phyloP scores from a whole-genome alignment of 306 rosid genomes.

The Vigna radiata region DNA sequence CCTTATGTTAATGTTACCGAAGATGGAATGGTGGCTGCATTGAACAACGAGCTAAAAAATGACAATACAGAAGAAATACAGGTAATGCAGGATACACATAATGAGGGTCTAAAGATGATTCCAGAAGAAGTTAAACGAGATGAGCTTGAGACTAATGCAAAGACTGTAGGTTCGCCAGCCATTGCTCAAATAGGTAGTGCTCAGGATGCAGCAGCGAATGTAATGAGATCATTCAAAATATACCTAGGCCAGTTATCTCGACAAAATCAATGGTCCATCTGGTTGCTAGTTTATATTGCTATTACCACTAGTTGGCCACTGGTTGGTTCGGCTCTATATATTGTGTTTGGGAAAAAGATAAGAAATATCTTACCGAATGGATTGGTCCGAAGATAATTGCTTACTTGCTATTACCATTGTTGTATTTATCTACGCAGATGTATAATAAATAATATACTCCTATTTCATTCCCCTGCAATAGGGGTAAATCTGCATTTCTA shows the following conservation, averaged over 20 bases:
- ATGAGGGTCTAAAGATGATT: slow-evolving; percentile 31
- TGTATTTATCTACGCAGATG: slow-evolving; percentile 35
- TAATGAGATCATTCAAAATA: slow-evolving; percentile 53
- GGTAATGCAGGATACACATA: slow-evolving; percentile 39
- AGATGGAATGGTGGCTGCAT: slow-evolving; percentile 89
- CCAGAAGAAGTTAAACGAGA: slow-evolving; percentile 40
- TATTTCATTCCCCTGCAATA: slow-evolving; percentile 15
- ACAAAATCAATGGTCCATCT: slow-evolving; percentile 63
- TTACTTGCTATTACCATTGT: slow-evolving; percentile 26
- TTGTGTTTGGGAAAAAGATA: slow-evolving; percentile 65
- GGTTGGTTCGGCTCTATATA: slow-evolving; percentile 71
- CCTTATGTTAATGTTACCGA: slow-evolving; percentile 76
- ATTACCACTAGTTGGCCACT: slow-evolving; percentile 84
- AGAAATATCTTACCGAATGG: slow-evolving; percentile 58
- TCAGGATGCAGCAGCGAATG: slow-evolving; percentile 43
- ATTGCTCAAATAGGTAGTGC: slow-evolving; percentile 31
- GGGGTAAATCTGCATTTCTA: slow-evolving; percentile 20
- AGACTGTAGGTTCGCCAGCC: slow-evolving; percentile 35
- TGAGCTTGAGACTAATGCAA: slow-evolving; percentile 44
- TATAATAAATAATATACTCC: slow-evolving; percentile 14
- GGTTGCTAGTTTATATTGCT: slow-evolving; percentile 86
- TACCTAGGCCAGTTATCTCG: slow-evolving; percentile 62
- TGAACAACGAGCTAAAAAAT: slow-evolving; percentile 54
- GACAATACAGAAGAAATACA: slow-evolving; percentile 51
- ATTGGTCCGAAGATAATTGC: slow-evolving; percentile 55